Evolutionary conservation across 1,139 yeast species (phyloP).

Genomic region (Suhomyces bribrorum): DNA sequence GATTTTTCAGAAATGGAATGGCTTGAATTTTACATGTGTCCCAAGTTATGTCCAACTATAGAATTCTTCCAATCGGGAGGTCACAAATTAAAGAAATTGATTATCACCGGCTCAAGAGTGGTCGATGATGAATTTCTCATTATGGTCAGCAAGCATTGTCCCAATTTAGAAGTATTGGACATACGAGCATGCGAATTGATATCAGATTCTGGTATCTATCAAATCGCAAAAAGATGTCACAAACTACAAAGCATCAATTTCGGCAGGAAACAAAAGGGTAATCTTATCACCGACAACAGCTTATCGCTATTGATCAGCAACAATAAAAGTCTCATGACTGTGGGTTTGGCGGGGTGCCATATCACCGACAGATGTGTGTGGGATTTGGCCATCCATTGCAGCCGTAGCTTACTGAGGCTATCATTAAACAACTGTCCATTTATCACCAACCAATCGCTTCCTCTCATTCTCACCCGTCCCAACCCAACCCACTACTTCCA

Average conservation of each 20-base stretch:
- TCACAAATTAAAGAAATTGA: slow-evolving; percentile 51
- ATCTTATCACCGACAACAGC: slow-evolving; percentile 70
- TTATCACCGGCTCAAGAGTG: slow-evolving; percentile 73
- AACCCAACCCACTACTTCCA: slow-evolving; percentile 50
- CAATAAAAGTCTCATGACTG: slow-evolving; percentile 57
- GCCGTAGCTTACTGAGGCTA: slow-evolving; percentile 59
- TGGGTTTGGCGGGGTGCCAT: slow-evolving; percentile 88
- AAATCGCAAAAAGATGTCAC: slow-evolving; percentile 61
- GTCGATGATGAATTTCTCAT: slow-evolving; percentile 63
- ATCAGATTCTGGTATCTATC: slow-evolving; percentile 72
- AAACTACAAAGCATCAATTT: slow-evolving; percentile 62
- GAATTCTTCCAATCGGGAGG: slow-evolving; percentile 37
- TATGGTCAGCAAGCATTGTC: slow-evolving; percentile 54
- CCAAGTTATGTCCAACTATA: slow-evolving; percentile 60
- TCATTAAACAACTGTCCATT: slow-evolving; percentile 75
- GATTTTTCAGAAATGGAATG: slow-evolving; percentile 54
- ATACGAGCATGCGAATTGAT: slow-evolving; percentile 82
- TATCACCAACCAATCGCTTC: slow-evolving; percentile 67
- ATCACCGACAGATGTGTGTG: slow-evolving; percentile 76
- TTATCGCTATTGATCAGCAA: slow-evolving; percentile 57
- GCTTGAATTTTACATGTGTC: slow-evolving; percentile 85
- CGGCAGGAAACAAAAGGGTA: slow-evolving; percentile 76
- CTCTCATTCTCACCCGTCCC: slow-evolving; percentile 47
- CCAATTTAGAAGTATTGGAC: slow-evolving; percentile 65
- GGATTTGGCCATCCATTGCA: slow-evolving; percentile 71